These are phyloP conservation scores for Eucalyptus victrix DNA, from an alignment of 345 rosid species.

Conservation along the genomic window DNA sequence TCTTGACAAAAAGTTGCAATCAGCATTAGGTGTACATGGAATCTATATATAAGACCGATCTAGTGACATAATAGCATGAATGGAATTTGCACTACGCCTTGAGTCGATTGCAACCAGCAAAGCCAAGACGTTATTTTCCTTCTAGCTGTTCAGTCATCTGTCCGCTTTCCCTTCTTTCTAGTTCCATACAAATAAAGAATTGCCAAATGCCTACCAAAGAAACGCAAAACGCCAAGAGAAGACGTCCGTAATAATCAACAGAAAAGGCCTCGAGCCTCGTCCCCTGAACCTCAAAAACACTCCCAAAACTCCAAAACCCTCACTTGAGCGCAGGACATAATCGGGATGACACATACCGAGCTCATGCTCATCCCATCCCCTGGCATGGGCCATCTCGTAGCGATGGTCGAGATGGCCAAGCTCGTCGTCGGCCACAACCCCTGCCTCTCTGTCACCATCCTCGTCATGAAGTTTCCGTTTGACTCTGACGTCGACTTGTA, in stretches of 20 bases:
- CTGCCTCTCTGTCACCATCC: slow-evolving; percentile 26
- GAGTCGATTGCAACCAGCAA: neutral
- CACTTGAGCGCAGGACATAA: neutral
- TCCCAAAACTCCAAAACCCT: neutral
- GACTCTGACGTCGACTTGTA: neutral
- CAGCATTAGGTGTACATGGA: neutral
- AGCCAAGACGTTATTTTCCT: neutral
- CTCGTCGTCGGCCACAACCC: slow-evolving; percentile 19
- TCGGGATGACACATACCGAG: neutral
- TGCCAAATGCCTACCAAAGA: too few species aligned
- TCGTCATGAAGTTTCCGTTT: slow-evolving; percentile 4
- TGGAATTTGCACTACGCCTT: neutral
- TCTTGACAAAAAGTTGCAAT: neutral
- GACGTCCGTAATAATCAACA: too few species aligned
- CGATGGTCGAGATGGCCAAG: slow-evolving; percentile 32
- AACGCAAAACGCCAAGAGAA: too few species aligned
- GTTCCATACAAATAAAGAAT: too few species aligned
- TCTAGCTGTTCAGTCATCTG: neutral
- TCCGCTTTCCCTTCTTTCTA: too few species aligned
- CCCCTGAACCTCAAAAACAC: too few species aligned
- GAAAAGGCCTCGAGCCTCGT: too few species aligned
- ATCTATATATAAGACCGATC: too few species aligned
- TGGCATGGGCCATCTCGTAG: slow-evolving; percentile 21
- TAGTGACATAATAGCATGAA: too few species aligned
- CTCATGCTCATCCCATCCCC: neutral